These are phyloP conservation scores for Microdochium bolleyi DNA, from an alignment of 2,329 filamentous ascomycete genomes.

Conservation along the genomic window DNA sequence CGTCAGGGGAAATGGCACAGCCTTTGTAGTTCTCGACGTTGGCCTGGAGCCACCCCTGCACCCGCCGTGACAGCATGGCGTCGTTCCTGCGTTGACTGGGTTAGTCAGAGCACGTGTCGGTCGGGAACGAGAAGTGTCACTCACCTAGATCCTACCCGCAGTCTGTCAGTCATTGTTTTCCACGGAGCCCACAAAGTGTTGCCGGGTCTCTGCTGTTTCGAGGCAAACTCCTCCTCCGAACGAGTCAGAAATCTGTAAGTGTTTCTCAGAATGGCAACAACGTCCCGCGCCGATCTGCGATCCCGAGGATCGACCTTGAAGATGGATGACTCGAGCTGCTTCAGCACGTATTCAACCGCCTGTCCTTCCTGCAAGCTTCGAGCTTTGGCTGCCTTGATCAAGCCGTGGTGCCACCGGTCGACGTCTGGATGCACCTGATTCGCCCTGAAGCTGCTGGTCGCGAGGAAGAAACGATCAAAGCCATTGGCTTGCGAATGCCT, in stretches of 20 bases:
- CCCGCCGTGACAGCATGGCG: slow-evolving; percentile 5
- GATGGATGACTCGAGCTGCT: slow-evolving; percentile 15
- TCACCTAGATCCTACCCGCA: background rate
- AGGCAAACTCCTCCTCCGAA: background rate
- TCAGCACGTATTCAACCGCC: slow-evolving; percentile 14
- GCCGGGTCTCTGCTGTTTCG: background rate
- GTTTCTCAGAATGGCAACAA: slow-evolving; percentile 11
- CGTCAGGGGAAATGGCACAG: slow-evolving; percentile 17
- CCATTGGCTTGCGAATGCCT: slow-evolving; percentile 12
- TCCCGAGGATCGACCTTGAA: slow-evolving; percentile 13
- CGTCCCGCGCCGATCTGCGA: slow-evolving; percentile 8
- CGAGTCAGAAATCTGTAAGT: slow-evolving; percentile 4
- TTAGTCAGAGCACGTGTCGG: background rate
- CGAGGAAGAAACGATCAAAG: slow-evolving; percentile 13
- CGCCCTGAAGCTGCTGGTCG: background rate
- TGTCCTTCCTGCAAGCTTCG: slow-evolving; percentile 11
- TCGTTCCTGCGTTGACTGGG: background rate
- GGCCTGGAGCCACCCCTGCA: slow-evolving; percentile 9
- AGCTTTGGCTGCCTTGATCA: slow-evolving; percentile 8
- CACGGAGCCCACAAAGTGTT: background rate
- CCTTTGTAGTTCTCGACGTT: slow-evolving; percentile 14
- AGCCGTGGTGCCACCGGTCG: slow-evolving; percentile 7
- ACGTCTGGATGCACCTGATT: slow-evolving; percentile 9
- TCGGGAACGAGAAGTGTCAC: background rate
- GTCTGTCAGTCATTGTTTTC: background rate